phyloP scores from a whole-genome alignment of 441 rosid genomes.

The Eruca vesicaria region DNA sequence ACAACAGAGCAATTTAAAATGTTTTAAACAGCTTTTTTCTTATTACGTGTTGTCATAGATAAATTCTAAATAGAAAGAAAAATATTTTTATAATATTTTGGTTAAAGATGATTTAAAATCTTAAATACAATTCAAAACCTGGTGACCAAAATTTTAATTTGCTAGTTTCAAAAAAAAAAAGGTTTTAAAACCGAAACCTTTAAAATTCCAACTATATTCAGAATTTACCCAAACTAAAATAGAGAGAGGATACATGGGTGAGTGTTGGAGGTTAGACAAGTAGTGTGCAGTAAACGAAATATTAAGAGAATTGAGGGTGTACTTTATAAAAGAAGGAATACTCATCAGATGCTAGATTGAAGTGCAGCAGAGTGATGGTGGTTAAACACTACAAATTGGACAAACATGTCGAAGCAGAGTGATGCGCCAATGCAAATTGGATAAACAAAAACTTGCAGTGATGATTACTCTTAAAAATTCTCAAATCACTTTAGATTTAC shows the following conservation, averaged over 20 bases:
- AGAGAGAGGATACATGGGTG: not conserved
- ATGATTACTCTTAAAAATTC: not conserved
- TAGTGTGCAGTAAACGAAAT: not conserved
- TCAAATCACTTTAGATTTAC: constrained; percentile 13
- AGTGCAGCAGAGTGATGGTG: too few species aligned
- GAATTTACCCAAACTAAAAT: not conserved
- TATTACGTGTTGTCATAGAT: not conserved
- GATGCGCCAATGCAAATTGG: not conserved
- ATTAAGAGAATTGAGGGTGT: not conserved
- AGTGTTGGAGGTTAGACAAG: not conserved
- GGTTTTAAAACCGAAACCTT: not conserved
- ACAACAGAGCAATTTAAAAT: not conserved
- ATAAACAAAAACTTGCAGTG: not conserved
- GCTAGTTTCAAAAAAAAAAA: too few species aligned
- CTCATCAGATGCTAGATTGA: not conserved
- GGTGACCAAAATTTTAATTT: not conserved
- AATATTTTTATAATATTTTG: not conserved
- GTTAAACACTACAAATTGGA: not conserved
- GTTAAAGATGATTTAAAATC: not conserved
- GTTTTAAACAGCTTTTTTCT: not conserved
- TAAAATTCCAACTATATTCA: not conserved
- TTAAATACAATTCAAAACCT: not conserved
- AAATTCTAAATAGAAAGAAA: not conserved
- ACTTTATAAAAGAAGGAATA: constrained; percentile 22
- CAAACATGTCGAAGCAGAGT: not conserved